Evolutionary conservation across 2,329 filamentous ascomycete species (phyloP), one percentile per base, ranked within the genome.

Genomic region (Trichoderma koningii): DNA sequence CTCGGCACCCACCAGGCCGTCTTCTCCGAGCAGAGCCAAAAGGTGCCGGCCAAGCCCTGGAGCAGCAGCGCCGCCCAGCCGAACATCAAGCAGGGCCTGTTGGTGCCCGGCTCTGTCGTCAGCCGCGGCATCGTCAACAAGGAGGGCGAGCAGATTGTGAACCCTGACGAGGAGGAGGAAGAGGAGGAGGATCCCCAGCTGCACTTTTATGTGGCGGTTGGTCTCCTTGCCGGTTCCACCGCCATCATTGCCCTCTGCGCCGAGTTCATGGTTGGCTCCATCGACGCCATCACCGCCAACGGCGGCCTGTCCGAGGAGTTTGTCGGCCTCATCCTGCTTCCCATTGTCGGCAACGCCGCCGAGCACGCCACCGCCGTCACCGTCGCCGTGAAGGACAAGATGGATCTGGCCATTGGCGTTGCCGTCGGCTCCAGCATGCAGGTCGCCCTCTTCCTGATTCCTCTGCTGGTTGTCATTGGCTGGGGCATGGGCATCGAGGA

Each of bases 351-450:
- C 45, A 93, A 93, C 71, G 90, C 90, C 2, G 90, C 90, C 15
- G 90, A 93, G 78, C 90, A 93, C 79, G 89, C 90, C 21, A 93
- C 90, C 0, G 90, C 90, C 7, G 89, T 93, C 62, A 91, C 87
- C 0, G 90, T 93, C 1, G 90, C 91, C 7, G 84, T 88, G 70
- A 92, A 93, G 81, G 91, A 93, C 77, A 93, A 93, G 78, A 92
- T 93, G 89, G 91, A 93, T 72, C 79, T 93, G 9, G 88, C 90
- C 3, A 93, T 93, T 68, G 90, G 90, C 73, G 89, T 93, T 12
- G 90, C 90, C 14, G 88, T 93, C 41, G 90, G 91, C 30, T 91
- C 87, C 12, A 91, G 88, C 70, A 93, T 94, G 77, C 90, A 93
- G 76, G 91, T 93, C 55, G 87, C 90, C 1, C 83, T 93, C 30